Conservation (phyloP, 495 filamentous ascomycete species). For the Trichocladium uniseriatum region DNA sequence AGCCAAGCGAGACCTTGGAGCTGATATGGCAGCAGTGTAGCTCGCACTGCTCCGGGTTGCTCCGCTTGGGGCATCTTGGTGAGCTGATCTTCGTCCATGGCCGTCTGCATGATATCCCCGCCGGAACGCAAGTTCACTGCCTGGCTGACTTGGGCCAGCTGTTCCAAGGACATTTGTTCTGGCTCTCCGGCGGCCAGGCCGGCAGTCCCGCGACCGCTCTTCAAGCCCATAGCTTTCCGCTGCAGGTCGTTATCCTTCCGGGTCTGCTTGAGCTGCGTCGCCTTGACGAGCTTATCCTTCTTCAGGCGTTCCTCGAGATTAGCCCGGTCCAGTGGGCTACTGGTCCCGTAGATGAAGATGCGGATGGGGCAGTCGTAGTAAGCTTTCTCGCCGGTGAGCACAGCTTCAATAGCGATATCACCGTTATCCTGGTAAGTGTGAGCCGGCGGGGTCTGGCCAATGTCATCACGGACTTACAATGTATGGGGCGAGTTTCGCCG, state of each 20-base stretch:
- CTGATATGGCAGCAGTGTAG: conserved; percentile 71
- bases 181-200: conserved; percentile 26
- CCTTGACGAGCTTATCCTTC: conserved; percentile 45
- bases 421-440: conserved; percentile 19
- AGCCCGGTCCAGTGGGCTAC: conserved; percentile 40
- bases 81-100: conserved; percentile 63
- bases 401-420: conserved; percentile 54
- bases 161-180: conserved; percentile 40
- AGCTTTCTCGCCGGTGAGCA: conserved; percentile 47
- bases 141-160: conserved; percentile 59
- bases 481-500: conserved; percentile 62
- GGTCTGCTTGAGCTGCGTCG: conserved; percentile 39
- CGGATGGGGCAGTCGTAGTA: conserved; percentile 61
- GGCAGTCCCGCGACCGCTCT: conserved; percentile 22
- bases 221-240: conserved; percentile 28
- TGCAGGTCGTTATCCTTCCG: conserved; percentile 43
- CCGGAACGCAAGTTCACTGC: conserved; percentile 47
- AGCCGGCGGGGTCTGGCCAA: not conserved
- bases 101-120: conserved; percentile 55
- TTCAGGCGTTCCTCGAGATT: conserved; percentile 53
- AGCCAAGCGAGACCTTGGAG: conserved; percentile 82
- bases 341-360: conserved; percentile 58
- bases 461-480: conserved; percentile 31
- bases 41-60: conserved; percentile 53
- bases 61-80: conserved; percentile 63